A percentile compares a stretch with the other conserved stretches of the same genome.
These are phyloP conservation scores for Aspergillus avenaceus DNA, from an alignment of 495 filamentous ascomycete species.

Conservation along the genomic window DNA sequence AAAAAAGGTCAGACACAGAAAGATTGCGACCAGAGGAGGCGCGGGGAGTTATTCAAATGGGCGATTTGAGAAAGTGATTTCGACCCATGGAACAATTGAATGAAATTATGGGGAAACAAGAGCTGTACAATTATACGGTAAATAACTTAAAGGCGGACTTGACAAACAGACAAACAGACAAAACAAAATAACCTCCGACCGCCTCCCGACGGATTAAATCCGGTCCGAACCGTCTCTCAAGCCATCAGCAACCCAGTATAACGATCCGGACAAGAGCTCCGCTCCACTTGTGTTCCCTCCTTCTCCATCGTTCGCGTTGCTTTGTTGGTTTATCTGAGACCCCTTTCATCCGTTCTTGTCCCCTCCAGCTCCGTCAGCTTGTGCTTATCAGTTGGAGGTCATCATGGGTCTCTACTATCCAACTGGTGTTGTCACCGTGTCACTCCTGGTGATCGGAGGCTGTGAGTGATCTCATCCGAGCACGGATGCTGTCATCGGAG, in stretches of 20 bases:
- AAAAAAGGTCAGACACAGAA: not conserved
- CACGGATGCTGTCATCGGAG: conserved; percentile 9
- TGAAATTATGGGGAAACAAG: conserved; percentile 15
- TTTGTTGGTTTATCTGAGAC: conserved; percentile 6
- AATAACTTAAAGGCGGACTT: no score
- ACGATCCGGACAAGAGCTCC: conserved; percentile 8
- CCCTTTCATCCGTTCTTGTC: conserved; percentile 20
- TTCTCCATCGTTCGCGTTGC: not conserved
- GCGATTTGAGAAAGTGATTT: conserved; percentile 2
- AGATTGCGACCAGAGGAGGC: conserved; percentile 1
- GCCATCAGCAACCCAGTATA: not conserved
- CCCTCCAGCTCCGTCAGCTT: conserved; percentile 18
- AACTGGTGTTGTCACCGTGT: conserved; percentile 61
- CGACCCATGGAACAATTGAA: conserved; percentile 19
- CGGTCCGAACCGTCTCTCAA: conserved; percentile 16
- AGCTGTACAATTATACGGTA: not conserved
- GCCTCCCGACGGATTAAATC: conserved; percentile 17
- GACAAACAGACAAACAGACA: no score
- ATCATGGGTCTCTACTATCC: conserved; percentile 59
- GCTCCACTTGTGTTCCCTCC: not conserved
- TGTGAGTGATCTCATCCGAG: conserved; percentile 56
- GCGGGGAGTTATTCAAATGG: not conserved
- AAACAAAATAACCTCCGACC: not conserved
- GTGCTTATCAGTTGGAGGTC: conserved; percentile 20
- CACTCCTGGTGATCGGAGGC: conserved; percentile 77